phyloP scores from a whole-genome alignment of 2,329 filamentous ascomycete genomes.

The Colletotrichum sansevieriae region DNA sequence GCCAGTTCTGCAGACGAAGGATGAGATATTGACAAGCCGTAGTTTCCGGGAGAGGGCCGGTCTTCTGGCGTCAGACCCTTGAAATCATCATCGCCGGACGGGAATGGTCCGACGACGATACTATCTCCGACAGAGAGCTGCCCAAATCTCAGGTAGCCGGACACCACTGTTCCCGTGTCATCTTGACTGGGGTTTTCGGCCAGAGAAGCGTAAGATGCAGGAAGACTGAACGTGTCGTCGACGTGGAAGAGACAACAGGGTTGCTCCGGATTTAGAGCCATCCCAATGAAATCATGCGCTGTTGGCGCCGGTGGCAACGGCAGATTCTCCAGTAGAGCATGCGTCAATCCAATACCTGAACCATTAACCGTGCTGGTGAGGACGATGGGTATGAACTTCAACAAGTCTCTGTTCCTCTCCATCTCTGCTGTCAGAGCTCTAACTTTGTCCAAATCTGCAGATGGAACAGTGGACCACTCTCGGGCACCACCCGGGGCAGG shows the following conservation, averaged over 20 bases:
- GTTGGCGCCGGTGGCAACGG: conserved; percentile 74
- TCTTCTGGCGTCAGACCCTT: conserved; percentile 58
- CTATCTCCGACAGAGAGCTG: conserved; percentile 81
- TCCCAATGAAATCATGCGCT: conserved; percentile 66
- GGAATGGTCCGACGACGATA: conserved; percentile 84
- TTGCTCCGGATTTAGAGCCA: conserved; percentile 69
- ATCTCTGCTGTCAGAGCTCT: conserved; percentile 67
- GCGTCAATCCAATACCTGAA: conserved; percentile 82
- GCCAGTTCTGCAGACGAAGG: conserved; percentile 66
- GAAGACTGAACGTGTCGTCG: conserved; percentile 88
- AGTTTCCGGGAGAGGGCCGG: conserved; percentile 60
- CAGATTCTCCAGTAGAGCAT: conserved; percentile 82
- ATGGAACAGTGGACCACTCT: conserved; percentile 69
- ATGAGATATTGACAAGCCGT: conserved; percentile 66
- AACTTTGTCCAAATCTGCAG: conserved; percentile 69
- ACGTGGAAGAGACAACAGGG: conserved; percentile 83
- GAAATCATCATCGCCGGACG: conserved; percentile 65
- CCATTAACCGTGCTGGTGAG: conserved; percentile 90
- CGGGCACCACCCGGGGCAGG: conserved; percentile 62
- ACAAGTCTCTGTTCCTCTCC: conserved; percentile 55
- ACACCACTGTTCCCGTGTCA: conserved; percentile 79
- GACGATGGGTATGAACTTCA: conserved; percentile 81
- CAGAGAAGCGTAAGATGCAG: conserved; percentile 69
- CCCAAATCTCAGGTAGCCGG: conserved; percentile 86
- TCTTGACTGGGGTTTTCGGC: conserved; percentile 53